Evolutionary conservation across 345 rosid species (phyloP), one percentile per base, ranked within the genome.

Genomic region (Lepidium sativum): DNA sequence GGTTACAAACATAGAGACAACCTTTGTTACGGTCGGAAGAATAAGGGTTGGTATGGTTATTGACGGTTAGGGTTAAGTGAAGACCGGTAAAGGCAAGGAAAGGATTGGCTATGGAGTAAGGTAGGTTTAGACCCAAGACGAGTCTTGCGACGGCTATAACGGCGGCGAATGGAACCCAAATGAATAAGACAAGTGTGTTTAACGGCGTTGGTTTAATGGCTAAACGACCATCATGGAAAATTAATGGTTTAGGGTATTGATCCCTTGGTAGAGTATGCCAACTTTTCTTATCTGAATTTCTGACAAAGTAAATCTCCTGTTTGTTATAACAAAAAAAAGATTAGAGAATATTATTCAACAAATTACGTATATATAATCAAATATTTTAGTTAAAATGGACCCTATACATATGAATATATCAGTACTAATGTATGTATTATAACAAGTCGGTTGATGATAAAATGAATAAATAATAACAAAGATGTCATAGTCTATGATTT

Each of bases 181-280:
- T 75, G 81, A 91, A 80, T 75, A 86, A 31, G 35, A 75, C 57
- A 6, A 91, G 63, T 16, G 88, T 54, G 55, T 83, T 63, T 12
- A 63, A 13, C 8, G 80, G 81, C 15, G 83, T 76, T 43, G 96
- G 98, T 21, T 43, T 79, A 4, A 82, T 61, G 32, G 87, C 89
- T 48, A 91, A 66, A 42, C 96, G 76, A 15, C 95, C 96, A 35
- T 91, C 98, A 27, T 86, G 98, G 78, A 88, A 91, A 13, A 91
- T 73, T 13, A 88, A 67, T 38, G 91, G 86, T 35, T 79, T 84
- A n/a, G 85, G 80, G 75, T 83, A 82, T 31, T 54, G 70, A 5
- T 78, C 54, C 51, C 74, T 60, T 14, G 87, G 81, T 33, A 88
- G 75, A 3, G n/a, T 60, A 50, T 67, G 80, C 91, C 88, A 82